Evolutionary conservation across 768 basidiomycete species (phyloP).

Genomic region (Mrakia frigida): DNA sequence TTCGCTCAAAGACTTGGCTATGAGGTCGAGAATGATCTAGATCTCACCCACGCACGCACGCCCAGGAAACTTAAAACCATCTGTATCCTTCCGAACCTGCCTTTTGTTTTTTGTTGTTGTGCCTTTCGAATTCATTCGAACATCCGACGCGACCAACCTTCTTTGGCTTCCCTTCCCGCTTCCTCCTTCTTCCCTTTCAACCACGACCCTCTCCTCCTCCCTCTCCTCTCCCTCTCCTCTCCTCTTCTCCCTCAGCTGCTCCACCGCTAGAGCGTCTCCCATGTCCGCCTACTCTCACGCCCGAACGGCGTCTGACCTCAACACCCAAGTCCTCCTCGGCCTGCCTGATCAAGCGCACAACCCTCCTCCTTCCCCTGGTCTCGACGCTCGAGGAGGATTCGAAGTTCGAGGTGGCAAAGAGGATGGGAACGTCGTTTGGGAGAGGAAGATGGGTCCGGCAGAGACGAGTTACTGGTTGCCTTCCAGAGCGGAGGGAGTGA

Average conservation of each 20-base stretch:
- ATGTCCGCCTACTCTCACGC: constrained; percentile 31
- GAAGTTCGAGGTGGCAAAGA: not conserved
- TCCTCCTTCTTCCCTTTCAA: not conserved
- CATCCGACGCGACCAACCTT: not conserved
- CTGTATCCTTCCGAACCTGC: no score
- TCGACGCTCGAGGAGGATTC: constrained; percentile 8
- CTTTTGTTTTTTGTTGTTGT: no score
- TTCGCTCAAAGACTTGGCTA: no score
- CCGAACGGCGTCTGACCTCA: constrained; percentile 28
- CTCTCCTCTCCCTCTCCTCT: not conserved
- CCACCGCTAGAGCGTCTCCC: no score
- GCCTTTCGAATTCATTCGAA: not conserved
- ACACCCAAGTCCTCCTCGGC: constrained; percentile 26
- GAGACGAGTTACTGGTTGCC: constrained; percentile 77
- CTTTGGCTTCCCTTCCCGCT: not conserved
- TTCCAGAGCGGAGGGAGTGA: constrained; percentile 65
- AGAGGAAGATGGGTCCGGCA: constrained; percentile 57
- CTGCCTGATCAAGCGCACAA: constrained; percentile 19
- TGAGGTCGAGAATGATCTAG: no score
- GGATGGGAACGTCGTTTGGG: constrained; percentile 7
- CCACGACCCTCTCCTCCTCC: not conserved
- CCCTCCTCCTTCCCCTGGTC: constrained; percentile 28
- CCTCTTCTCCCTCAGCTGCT: not conserved
- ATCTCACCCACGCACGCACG: no score
- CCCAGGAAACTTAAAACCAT: no score